These are phyloP conservation scores for Penicillium sp. DNA, from an alignment of 2,329 filamentous ascomycete species.

Conservation along the genomic window DNA sequence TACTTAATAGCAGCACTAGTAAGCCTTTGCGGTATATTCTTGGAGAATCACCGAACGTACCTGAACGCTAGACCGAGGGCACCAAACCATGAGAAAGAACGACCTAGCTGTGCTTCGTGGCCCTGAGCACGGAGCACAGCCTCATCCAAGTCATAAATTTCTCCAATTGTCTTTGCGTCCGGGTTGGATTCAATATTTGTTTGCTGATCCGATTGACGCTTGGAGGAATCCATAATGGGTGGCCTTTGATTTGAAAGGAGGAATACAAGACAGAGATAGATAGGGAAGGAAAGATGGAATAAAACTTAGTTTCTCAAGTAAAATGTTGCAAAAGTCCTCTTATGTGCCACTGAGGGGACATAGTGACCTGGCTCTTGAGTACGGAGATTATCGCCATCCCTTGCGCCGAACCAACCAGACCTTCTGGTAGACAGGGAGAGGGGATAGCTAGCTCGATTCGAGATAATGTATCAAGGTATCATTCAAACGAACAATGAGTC, in stretches of 20 bases:
- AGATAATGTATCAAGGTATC: background rate
- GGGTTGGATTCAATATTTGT: background rate
- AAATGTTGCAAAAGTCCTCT: no score
- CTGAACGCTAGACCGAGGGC: conserved; percentile 30
- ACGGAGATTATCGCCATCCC: background rate
- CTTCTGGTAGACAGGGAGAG: background rate
- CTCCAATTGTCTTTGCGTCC: background rate
- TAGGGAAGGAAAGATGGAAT: background rate
- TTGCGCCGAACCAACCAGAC: background rate
- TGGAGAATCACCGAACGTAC: conserved; percentile 1
- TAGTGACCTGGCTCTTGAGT: background rate
- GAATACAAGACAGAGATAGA: background rate
- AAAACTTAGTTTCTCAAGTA: background rate
- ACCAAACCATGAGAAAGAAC: conserved; percentile 26
- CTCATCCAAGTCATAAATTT: background rate
- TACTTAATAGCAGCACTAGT: conserved; percentile 9
- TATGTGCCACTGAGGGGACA: background rate
- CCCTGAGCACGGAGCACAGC: conserved; percentile 3
- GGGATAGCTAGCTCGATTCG: background rate
- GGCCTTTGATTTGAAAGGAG: background rate
- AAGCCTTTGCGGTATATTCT: background rate
- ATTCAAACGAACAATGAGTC: background rate
- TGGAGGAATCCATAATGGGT: background rate
- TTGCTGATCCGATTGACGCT: background rate
- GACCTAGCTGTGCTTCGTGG: conserved; percentile 3